Percentiles rank a stretch among this genome's conserved stretches.
These are phyloP conservation scores for Scutellaria galericulata DNA, from an alignment of 257 asterid species.

Conservation along the genomic window DNA sequence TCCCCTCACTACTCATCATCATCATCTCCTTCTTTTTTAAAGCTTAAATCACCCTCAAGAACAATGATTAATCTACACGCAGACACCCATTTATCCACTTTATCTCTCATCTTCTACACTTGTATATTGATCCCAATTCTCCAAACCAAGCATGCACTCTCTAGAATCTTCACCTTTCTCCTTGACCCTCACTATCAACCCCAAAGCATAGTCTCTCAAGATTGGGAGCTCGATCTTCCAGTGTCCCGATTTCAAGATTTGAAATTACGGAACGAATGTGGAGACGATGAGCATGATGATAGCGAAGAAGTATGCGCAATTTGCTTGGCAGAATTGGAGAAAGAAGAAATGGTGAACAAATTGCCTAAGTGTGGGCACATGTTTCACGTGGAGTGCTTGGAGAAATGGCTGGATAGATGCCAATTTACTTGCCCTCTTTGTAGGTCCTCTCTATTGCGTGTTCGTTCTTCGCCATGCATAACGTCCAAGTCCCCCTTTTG, in stretches of 20 bases:
- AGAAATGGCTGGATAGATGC: conserved; percentile 57
- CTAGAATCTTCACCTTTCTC: conserved; percentile 33
- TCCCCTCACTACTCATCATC: background rate
- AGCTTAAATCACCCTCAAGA: background rate
- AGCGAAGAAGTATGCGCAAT: conserved; percentile 51
- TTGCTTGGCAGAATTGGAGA: conserved; percentile 60
- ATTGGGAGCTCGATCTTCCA: conserved; percentile 45
- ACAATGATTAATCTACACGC: conserved; percentile 41
- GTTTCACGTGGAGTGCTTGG: conserved; percentile 63
- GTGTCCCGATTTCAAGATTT: conserved; percentile 26
- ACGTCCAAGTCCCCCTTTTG: conserved; percentile 12
- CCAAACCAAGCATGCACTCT: background rate
- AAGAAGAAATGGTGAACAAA: conserved; percentile 51
- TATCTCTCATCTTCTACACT: conserved; percentile 31
- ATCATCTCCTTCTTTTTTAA: background rate
- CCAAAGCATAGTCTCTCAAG: background rate
- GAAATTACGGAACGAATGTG: background rate
- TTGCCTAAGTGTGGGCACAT: conserved; percentile 63
- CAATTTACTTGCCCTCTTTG: conserved; percentile 80
- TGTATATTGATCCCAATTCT: conserved; percentile 38
- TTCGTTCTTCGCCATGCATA: conserved; percentile 46
- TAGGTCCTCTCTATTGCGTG: conserved; percentile 47
- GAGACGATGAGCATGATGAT: conserved; percentile 13
- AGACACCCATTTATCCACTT: conserved; percentile 35
- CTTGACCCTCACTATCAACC: conserved; percentile 47